Base-by-base conservation (phyloP, 306 rosid genomes). In the Crotalaria pallida region DNA sequence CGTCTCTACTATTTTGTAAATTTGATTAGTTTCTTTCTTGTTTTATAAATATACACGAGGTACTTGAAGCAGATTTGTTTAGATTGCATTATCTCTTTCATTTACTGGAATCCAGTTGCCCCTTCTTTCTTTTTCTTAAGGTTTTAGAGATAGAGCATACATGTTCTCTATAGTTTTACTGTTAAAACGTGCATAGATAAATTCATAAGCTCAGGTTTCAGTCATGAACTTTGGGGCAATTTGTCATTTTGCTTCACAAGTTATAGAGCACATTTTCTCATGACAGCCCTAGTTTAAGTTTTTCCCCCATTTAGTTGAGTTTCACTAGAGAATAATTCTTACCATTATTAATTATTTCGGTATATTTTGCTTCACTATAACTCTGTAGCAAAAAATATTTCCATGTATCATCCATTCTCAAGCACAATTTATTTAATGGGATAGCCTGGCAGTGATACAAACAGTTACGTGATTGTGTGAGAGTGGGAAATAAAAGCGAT, bases 11-110 rank as follows among this genome's bases (percentile, higher is more conserved):
- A 44, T 65, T 63, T 60, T 3, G n/a, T 26, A 58, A 27, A 62
- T 67, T 47, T 63, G 47, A 41, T 33, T 53, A 36, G 66, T 77
- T 73, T 53, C 15, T 58, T 69, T 10, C 21, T 43, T 65, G 49
- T 65, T 40, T 69, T 62, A 38, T 36, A 18, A 33, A 19, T 58
- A 38, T 26, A 49, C 47, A 38, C 50, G 58, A 34, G 60, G 69
- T 75, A 6, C 65, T 65, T 33, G 27, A n/a, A 55, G 56, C 6
- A 21, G 64, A 9, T 75, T 65, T 58, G 15, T 65, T 70, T 16
- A 64, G 56, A 31, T 71, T 65, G 57, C 63, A 19, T 44, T 33
- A 22, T 22, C 41, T 58, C 53, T 3, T 58, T 15, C 56, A 22
- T 75, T 65, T 55, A 65, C 41, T 15, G 38, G 67, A 33, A 66